phyloP scores from a whole-genome alignment of 2,329 filamentous ascomycete species.

The Parastagonospora nodorum region DNA sequence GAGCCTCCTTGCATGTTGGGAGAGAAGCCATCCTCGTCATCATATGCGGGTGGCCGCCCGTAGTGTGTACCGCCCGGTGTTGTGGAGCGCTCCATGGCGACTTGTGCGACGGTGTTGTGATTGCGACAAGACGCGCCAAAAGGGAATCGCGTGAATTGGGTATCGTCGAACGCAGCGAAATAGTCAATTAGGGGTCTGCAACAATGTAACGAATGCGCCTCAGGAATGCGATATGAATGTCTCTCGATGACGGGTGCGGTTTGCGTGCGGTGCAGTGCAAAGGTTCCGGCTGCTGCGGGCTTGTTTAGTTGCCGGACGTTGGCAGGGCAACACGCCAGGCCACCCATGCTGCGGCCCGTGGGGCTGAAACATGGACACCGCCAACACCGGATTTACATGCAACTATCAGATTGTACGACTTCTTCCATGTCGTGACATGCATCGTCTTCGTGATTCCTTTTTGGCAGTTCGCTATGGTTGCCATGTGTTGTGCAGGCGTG shows the following conservation, averaged over 20 bases:
- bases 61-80: slow-evolving; percentile 45
- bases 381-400: neutral
- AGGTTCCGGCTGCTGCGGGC: slow-evolving; percentile 1
- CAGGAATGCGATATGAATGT: slow-evolving; percentile 22
- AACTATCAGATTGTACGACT: neutral
- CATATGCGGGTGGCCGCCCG: slow-evolving; percentile 52
- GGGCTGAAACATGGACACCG: slow-evolving; percentile 1
- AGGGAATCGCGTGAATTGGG: neutral
- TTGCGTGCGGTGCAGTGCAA: slow-evolving; percentile 3
- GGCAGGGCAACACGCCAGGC: neutral
- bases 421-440: no score
- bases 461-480: no score
- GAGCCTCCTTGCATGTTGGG: slow-evolving; percentile 47
- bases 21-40: slow-evolving; percentile 47
- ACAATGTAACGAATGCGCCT: slow-evolving; percentile 12
- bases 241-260: slow-evolving; percentile 12
- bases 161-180: neutral
- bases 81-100: slow-evolving; percentile 40
- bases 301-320: slow-evolving; percentile 16
- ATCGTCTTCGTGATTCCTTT: no score
- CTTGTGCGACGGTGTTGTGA: slow-evolving; percentile 15
- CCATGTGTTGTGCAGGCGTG: no score
- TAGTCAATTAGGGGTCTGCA: slow-evolving; percentile 2
- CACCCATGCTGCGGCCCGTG: slow-evolving; percentile 1
- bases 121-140: neutral